Evolutionary conservation across 176 grass and related monocot genomes (phyloP).

Genomic region (Oryza meridionalis): DNA sequence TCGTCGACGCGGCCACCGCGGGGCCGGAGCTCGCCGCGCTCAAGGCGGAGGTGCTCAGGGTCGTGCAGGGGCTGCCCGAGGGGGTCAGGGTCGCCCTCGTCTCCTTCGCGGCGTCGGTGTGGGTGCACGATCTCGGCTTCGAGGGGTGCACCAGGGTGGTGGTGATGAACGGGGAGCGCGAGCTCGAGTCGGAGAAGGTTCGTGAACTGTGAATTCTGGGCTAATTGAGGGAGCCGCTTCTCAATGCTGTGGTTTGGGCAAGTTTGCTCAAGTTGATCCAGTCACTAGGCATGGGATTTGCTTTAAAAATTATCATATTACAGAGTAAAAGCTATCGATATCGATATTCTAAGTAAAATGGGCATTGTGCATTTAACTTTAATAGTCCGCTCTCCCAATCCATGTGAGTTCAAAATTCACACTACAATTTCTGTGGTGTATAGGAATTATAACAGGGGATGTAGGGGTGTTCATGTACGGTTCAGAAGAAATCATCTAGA

Average conservation of each 20-base stretch:
- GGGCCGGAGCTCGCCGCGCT: conserved; percentile 62
- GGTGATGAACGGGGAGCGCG: conserved; percentile 77
- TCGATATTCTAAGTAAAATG: not conserved
- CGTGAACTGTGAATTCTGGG: conserved; percentile 23
- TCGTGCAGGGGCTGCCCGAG: conserved; percentile 81
- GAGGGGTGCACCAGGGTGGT: conserved; percentile 70
- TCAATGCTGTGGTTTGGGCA: not conserved
- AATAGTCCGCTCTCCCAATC: conserved; percentile 20
- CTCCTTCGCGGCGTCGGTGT: conserved; percentile 84
- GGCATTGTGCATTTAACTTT: not conserved
- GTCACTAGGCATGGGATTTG: not conserved
- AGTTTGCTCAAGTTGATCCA: not conserved
- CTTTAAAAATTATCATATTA: not conserved
- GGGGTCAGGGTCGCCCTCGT: conserved; percentile 63
- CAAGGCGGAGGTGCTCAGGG: conserved; percentile 79
- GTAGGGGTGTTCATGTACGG: not conserved
- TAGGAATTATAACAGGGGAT: not conserved
- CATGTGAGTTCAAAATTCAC: not conserved
- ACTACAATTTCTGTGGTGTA: conserved; percentile 8
- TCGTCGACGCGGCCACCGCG: conserved; percentile 62
- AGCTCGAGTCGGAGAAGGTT: conserved; percentile 77
- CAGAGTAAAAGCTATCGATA: not conserved
- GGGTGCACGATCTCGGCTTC: conserved; percentile 80
- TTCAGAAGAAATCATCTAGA: not conserved
- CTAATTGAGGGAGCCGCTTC: not conserved